These are phyloP conservation scores for Penicillium griseofulvum DNA, from an alignment of 2,329 filamentous ascomycete genomes.

Conservation along the genomic window DNA sequence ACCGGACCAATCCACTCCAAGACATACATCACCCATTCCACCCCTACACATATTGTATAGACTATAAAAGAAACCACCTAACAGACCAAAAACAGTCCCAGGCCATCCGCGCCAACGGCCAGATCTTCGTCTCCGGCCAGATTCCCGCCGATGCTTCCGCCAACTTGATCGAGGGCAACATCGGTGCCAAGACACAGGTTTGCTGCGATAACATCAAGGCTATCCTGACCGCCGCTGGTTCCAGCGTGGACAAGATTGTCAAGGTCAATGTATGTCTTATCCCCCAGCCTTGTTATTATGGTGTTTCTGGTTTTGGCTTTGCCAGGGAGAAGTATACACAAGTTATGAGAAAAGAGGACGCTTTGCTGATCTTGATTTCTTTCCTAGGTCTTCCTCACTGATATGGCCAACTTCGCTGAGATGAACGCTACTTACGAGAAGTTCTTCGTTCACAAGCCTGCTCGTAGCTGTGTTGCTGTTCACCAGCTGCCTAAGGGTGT, in stretches of 20 bases:
- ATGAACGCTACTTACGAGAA: constrained; percentile 73
- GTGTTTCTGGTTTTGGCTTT: background rate
- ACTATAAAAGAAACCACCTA: background rate
- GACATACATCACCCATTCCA: background rate
- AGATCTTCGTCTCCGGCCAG: constrained; percentile 71
- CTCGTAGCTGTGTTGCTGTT: constrained; percentile 62
- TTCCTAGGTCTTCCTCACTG: constrained; percentile 71
- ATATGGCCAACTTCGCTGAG: constrained; percentile 84
- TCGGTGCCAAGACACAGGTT: constrained; percentile 67
- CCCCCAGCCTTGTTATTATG: background rate
- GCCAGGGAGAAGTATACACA: background rate
- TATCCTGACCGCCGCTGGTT: constrained; percentile 78
- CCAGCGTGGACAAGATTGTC: constrained; percentile 74
- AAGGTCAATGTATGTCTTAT: constrained; percentile 65
- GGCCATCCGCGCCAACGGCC: constrained; percentile 66
- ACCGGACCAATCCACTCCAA: background rate
- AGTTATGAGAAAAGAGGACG: background rate
- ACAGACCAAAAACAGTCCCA: constrained; percentile 40
- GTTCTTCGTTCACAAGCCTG: constrained; percentile 65
- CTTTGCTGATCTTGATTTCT: background rate
- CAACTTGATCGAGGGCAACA: constrained; percentile 61
- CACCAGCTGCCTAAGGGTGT: constrained; percentile 63
- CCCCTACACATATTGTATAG: background rate
- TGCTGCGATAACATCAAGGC: constrained; percentile 79
- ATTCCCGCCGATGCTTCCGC: constrained; percentile 68